Evolutionary conservation across 2,329 filamentous ascomycete genomes (phyloP).

Genomic region (Paraconiothyrium sp.): DNA sequence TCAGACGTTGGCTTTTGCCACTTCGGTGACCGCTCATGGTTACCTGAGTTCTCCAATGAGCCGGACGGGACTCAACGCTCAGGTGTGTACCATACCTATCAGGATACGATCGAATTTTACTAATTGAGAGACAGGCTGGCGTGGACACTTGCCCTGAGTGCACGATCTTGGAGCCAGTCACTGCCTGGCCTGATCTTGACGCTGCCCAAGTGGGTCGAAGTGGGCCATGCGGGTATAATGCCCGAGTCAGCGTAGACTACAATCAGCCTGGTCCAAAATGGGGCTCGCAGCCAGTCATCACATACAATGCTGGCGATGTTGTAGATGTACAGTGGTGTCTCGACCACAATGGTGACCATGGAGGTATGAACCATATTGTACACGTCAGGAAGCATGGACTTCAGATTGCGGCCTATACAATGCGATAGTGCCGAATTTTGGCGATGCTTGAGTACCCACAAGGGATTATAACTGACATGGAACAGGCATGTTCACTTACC

Average conservation of each 20-base stretch:
- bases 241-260: slow-evolving; percentile 45
- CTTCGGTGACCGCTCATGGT: slow-evolving; percentile 39
- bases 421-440: not conserved
- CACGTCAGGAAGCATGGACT: not conserved
- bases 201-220: slow-evolving; percentile 40
- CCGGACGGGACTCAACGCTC: slow-evolving; percentile 44
- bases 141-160: slow-evolving; percentile 47
- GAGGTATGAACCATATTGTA: slow-evolving; percentile 17
- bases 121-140: slow-evolving; percentile 27
- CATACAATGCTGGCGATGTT: slow-evolving; percentile 40
- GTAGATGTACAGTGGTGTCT: slow-evolving; percentile 47
- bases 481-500: slow-evolving; percentile 44
- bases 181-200: slow-evolving; percentile 44
- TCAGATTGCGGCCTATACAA: not conserved
- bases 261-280: slow-evolving; percentile 45
- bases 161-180: slow-evolving; percentile 46
- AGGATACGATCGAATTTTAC: not conserved
- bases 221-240: slow-evolving; percentile 48
- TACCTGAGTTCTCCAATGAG: slow-evolving; percentile 46
- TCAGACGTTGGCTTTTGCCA: slow-evolving; percentile 32
- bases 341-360: slow-evolving; percentile 47
- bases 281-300: slow-evolving; percentile 41
- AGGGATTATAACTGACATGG: not conserved
- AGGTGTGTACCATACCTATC: slow-evolving; percentile 22
- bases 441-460: too few relatives aligned